Percentiles rank a stretch among this genome's conserved stretches.
Conservation (phyloP, 2,329 filamentous ascomycete genomes). For the Neonectria ditissima region DNA sequence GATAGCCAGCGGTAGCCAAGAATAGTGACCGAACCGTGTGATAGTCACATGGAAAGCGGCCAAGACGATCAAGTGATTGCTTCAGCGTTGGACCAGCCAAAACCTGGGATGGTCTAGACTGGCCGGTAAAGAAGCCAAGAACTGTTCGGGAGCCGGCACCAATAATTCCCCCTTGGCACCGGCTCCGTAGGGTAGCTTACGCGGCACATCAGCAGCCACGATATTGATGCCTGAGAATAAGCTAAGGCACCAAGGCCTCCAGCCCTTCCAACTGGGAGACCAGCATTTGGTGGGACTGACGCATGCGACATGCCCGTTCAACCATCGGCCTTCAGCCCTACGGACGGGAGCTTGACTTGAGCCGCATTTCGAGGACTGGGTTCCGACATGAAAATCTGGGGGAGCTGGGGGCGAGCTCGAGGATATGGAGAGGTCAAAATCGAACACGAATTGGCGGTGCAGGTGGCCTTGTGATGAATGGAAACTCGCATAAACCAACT, state of each 20-base stretch:
- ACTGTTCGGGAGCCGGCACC: conserved; percentile 14
- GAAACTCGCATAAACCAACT: conserved; percentile 9
- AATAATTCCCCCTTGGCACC: neutral
- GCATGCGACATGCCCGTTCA: conserved; percentile 30
- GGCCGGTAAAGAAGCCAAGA: conserved; percentile 17
- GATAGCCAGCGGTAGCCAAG: conserved; percentile 9
- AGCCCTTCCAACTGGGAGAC: conserved; percentile 10
- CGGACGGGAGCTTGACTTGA: conserved; percentile 40
- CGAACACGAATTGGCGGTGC: conserved; percentile 36
- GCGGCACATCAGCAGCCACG: too few species aligned
- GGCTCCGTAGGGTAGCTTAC: conserved; percentile 13
- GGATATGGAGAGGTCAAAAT: conserved; percentile 15
- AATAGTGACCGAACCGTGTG: conserved; percentile 2
- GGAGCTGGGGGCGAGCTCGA: conserved; percentile 35
- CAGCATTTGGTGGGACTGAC: conserved; percentile 30
- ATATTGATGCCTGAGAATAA: conserved; percentile 19
- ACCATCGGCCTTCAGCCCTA: conserved; percentile 44
- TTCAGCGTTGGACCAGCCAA: conserved; percentile 12
- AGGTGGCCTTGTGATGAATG: conserved; percentile 1
- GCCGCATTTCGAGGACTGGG: conserved; percentile 45
- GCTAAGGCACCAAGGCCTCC: conserved; percentile 15
- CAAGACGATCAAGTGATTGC: conserved; percentile 19
- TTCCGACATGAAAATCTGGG: conserved; percentile 41
- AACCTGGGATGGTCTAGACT: conserved; percentile 17
- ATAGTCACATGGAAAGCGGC: conserved; percentile 14